Base-by-base conservation (phyloP, 75 land plant genomes). In the Ceratopteris richardii region DNA sequence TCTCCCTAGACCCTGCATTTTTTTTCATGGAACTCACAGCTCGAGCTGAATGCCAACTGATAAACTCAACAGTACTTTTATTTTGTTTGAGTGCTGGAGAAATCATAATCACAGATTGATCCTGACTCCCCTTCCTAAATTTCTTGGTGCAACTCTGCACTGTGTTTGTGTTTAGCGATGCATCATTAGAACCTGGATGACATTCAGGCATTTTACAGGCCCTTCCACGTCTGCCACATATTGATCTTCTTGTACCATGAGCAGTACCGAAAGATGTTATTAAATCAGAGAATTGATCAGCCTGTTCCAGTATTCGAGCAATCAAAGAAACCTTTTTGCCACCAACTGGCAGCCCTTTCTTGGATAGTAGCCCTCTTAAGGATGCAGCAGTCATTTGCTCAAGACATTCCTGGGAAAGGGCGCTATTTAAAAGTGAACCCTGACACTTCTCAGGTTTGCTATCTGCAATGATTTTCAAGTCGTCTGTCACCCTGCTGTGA, bases 1-100 rank as follows among this genome's bases (percentile, higher is more conserved):
- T 73, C 18, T 65, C 70, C 64, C 73, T 63, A 47, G 64, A 41
- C 11, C 66, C 60, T 0, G 52, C 30, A 27, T 37, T 44, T 24
- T 52, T 52, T 26, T 6, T 48, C 19, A 19, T 10, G n/a, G n/a
- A n/a, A n/a, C n/a, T n/a, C n/a, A n/a, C n/a, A 21, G 14, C 6
- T 13, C 14, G 39, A 9, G 16, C 66, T 36, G 22, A 19, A 37
- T 36, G 22, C 44, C 43, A 51, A 12, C 13, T 36, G 17, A 27
- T 54, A 4, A 33, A 33, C 1, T 13, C 53, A 12, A 17, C 52
- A 30, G 57, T 51, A 52, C 54, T 52, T 13, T 19, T 24, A 28
- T 28, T n/a, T 5, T 2, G 14, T 46, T 21, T 46, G 3, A 4
- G 3, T 46, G 4, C 18, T 46, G 50, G 42, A 14, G 42, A 9